phyloP scores from a whole-genome alignment of 2,329 filamentous ascomycete species.

The Tolypocladium capitatum region DNA sequence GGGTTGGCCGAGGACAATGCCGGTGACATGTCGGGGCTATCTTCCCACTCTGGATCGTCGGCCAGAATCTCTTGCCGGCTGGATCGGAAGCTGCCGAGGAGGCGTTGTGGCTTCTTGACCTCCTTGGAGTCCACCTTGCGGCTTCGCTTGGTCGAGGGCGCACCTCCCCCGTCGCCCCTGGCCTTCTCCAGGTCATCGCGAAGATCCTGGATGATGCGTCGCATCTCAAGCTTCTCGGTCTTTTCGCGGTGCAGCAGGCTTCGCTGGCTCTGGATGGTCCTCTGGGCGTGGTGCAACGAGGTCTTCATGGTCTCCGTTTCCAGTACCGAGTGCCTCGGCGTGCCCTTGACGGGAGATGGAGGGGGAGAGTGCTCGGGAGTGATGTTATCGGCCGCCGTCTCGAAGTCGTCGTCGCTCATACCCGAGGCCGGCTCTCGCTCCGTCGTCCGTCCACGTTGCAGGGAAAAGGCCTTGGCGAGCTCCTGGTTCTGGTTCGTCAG shows the following conservation, averaged over 20 bases:
- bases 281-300: slow-evolving; percentile 84
- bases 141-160: slow-evolving; percentile 42
- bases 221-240: slow-evolving; percentile 93
- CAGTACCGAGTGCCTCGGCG: slow-evolving; percentile 79
- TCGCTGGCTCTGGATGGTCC: slow-evolving; percentile 92
- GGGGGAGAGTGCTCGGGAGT: slow-evolving; percentile 88
- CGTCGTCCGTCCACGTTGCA: slow-evolving; percentile 52
- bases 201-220: slow-evolving; percentile 87
- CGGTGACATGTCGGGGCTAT: slow-evolving; percentile 37
- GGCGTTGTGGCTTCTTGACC: slow-evolving; percentile 66
- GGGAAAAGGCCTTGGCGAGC: slow-evolving; percentile 69
- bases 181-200: slow-evolving; percentile 77
- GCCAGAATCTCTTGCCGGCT: slow-evolving; percentile 66
- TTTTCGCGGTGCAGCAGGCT: slow-evolving; percentile 94
- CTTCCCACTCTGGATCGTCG: slow-evolving; percentile 84
- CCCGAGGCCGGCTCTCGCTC: slow-evolving; percentile 50
- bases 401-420: slow-evolving; percentile 48
- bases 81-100: slow-evolving; percentile 63
- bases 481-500: slow-evolving; percentile 82
- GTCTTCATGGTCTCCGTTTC: slow-evolving; percentile 93
- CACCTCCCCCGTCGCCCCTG: slow-evolving; percentile 36
- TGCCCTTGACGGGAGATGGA: slow-evolving; percentile 79
- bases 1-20: slow-evolving; percentile 11
- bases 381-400: slow-evolving; percentile 51
- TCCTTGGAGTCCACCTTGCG: slow-evolving; percentile 51